phyloP scores from a whole-genome alignment of 148 eudicot genomes.

The Vaccinium myrtillus region DNA sequence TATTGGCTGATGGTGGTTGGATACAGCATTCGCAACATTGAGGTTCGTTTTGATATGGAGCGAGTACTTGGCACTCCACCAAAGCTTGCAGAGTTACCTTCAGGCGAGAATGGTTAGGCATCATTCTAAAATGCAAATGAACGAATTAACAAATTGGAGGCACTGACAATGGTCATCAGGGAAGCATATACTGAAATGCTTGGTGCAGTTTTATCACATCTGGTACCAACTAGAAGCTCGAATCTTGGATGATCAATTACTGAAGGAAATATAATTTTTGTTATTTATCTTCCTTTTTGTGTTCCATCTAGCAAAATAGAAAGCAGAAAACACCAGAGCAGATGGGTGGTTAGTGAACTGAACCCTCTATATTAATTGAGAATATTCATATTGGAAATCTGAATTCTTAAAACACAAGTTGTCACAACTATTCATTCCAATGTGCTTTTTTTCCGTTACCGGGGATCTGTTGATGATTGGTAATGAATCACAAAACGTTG shows the following conservation, averaged over 20 bases:
- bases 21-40: slow-evolving; percentile 79
- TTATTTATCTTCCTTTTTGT: background rate
- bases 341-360: background rate
- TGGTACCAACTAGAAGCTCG: background rate
- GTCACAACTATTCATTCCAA: too few species aligned
- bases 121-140: background rate
- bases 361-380: background rate
- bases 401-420: too few species aligned
- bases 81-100: slow-evolving; percentile 76
- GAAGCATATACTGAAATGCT: background rate
- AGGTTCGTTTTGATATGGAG: slow-evolving; percentile 93
- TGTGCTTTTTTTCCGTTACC: background rate
- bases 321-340: background rate
- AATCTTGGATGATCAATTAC: background rate
- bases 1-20: slow-evolving; percentile 96
- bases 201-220: slow-evolving; percentile 11
- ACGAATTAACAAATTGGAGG: slow-evolving; percentile 9
- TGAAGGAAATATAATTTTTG: background rate
- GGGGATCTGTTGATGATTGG: background rate
- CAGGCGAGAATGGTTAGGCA: slow-evolving; percentile 58
- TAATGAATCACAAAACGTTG: background rate
- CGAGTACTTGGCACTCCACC: slow-evolving; percentile 61
- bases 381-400: background rate
- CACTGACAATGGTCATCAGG: background rate
- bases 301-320: background rate